Percentiles rank a stretch among this genome's conserved stretches.
phyloP scores from a whole-genome alignment of 768 basidiomycete species.

The Leccinum imitatum region DNA sequence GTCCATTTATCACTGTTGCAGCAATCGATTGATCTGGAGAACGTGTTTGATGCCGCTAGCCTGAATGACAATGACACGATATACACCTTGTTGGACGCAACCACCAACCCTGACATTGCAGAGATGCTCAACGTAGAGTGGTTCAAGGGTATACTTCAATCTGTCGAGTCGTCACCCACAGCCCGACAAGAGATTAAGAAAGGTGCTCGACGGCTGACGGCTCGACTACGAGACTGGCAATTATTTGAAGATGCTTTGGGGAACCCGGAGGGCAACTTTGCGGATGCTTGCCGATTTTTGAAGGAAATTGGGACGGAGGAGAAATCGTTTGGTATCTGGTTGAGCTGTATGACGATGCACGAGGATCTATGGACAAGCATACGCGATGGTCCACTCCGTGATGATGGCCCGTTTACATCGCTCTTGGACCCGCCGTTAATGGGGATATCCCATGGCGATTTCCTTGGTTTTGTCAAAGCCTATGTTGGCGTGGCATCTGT shows the following conservation, averaged over 20 bases:
- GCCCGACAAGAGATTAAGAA: slow-evolving; percentile 41
- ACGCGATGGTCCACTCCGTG: slow-evolving; percentile 13
- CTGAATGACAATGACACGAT: slow-evolving; percentile 56
- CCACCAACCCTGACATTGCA: slow-evolving; percentile 64
- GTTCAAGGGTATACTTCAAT: slow-evolving; percentile 26
- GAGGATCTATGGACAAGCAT: slow-evolving; percentile 42
- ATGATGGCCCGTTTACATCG: slow-evolving; percentile 37
- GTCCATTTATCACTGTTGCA: slow-evolving; percentile 29
- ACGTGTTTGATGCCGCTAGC: slow-evolving; percentile 52
- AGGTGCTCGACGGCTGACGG: slow-evolving; percentile 47
- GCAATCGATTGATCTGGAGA: slow-evolving; percentile 56
- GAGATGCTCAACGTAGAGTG: slow-evolving; percentile 43
- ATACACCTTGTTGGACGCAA: slow-evolving; percentile 59
- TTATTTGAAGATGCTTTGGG: slow-evolving; percentile 60
- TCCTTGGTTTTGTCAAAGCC: slow-evolving; percentile 63
- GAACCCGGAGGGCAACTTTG: slow-evolving; percentile 52
- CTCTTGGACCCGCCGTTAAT: slow-evolving; percentile 35
- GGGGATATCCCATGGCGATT: slow-evolving; percentile 49
- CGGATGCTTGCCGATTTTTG: slow-evolving; percentile 47
- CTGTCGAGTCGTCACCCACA: slow-evolving; percentile 30
- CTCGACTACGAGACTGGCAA: slow-evolving; percentile 58
- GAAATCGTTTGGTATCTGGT: slow-evolving; percentile 68
- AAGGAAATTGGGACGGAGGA: slow-evolving; percentile 65
- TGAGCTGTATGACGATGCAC: slow-evolving; percentile 66
- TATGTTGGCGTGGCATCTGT: slow-evolving; percentile 67